Evolutionary conservation across 306 rosid genomes (phyloP), one percentile per base, ranked within the genome.

Genomic region (Pueraria montana): DNA sequence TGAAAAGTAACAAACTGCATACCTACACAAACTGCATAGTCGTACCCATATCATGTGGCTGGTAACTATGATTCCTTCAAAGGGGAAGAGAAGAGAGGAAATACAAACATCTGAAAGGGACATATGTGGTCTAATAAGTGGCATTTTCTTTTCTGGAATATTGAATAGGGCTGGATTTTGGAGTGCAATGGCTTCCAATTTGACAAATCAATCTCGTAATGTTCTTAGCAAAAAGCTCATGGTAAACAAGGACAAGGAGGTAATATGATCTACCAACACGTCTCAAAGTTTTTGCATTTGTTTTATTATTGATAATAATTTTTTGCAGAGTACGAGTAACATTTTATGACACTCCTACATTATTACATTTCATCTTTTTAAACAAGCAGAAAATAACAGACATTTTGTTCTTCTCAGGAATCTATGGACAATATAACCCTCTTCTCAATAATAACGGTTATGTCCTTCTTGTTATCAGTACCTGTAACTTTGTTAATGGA

Each of bases 161-260:
- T 78, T 82, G 48, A 77, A 72, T 71, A 95, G 98, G 99, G 90
- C 86, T 74, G 98, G 99, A 72, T 96, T 96, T 91, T 92, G 87
- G 94, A 96, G 95, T 84, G 99, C 99, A 40, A 96, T 96, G 99
- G 99, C 98, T 73, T 96, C 99, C 84, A 96, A 96, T 88, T 77
- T 94, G 92, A 53, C 98, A 9, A 94, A 94, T 80, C 99, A 96
- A 77, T 96, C 94, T 71, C 99, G 98, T 71, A 96, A 96, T 72
- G 99, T 96, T 71, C 99, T 96, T 59, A 96, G 99, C 93, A 96
- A 96, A 86, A 94, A 92, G 74, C 87, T 96, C 87, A 94, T 96
- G 99, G 90, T 89, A 76, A 96, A 92, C 74, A 81, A 88, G 80
- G 97, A 92, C 74, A 81, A 88, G 80, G 97, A 94, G 91, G 98